Evolutionary conservation across 2,329 filamentous ascomycete species (phyloP).

Genomic region (Neocatenulostroma microsporum): DNA sequence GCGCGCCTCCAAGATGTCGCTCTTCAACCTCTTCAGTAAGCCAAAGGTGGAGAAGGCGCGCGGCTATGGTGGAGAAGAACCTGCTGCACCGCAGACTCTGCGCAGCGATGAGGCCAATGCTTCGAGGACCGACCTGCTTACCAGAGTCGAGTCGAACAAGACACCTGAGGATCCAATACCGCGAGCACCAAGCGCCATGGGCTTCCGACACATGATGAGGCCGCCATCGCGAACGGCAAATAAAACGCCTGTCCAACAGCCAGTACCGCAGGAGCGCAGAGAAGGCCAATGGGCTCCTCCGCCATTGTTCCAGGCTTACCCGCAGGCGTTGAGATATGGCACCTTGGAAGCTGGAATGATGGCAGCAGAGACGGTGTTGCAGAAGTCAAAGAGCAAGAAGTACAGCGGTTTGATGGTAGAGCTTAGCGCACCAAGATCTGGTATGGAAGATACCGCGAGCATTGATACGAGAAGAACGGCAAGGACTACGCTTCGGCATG

Average conservation of each 20-base stretch:
- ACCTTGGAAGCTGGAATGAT: constrained; percentile 60
- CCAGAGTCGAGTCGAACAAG: constrained; percentile 4
- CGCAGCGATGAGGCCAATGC: constrained; percentile 7
- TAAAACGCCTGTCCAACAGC: too few relatives aligned
- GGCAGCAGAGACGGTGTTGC: constrained; percentile 51
- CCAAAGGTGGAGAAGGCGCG: constrained; percentile 43
- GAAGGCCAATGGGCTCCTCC: constrained; percentile 42
- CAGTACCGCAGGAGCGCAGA: not conserved
- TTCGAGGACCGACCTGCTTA: constrained; percentile 9
- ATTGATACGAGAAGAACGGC: constrained; percentile 12
- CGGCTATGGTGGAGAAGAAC: constrained; percentile 39
- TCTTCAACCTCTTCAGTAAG: constrained; percentile 44
- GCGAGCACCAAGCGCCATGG: constrained; percentile 7
- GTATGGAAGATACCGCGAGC: constrained; percentile 10
- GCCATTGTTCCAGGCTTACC: constrained; percentile 78
- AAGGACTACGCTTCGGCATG: constrained; percentile 12
- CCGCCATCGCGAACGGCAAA: not conserved
- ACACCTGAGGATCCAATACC: not conserved
- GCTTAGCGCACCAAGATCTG: not conserved
- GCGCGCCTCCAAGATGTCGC: constrained; percentile 35
- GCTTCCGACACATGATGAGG: constrained; percentile 4
- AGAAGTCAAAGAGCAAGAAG: constrained; percentile 16
- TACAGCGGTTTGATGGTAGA: constrained; percentile 1
- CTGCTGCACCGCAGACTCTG: constrained; percentile 16
- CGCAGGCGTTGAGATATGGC: constrained; percentile 70